phyloP scores from a whole-genome alignment of 163 green algal genomes.

The Smithsoniella earleae region DNA sequence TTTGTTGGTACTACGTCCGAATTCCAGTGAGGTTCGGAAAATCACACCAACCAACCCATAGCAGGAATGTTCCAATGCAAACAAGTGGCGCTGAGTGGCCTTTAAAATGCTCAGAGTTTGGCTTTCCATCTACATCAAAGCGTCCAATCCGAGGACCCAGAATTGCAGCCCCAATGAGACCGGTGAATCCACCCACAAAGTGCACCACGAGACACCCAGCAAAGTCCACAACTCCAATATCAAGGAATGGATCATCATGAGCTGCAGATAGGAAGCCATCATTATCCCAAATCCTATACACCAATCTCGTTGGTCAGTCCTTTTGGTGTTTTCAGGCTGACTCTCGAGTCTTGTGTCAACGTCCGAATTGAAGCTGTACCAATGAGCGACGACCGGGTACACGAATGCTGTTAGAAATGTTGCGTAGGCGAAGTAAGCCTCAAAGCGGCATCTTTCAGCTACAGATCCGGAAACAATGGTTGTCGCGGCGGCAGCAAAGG shows the following conservation, averaged over 20 bases:
- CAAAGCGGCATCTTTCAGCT: constrained; percentile 67
- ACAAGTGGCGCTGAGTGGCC: constrained; percentile 68
- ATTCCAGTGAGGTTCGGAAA: too few species aligned
- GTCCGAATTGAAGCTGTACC: constrained; percentile 34
- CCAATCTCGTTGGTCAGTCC: too few species aligned
- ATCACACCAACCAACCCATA: constrained; percentile 85
- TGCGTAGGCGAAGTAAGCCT: constrained; percentile 63
- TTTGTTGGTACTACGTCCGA: too few species aligned
- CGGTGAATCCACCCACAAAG: constrained; percentile 60
- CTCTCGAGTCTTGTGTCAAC: too few species aligned
- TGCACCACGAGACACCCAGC: constrained; percentile 59
- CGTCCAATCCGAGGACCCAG: constrained; percentile 65
- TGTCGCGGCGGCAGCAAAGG: constrained; percentile 69
- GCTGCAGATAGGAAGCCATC: constrained; percentile 57
- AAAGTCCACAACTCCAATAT: constrained; percentile 66
- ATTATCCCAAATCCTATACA: constrained; percentile 46
- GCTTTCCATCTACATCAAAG: constrained; percentile 64
- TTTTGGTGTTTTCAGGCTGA: too few species aligned
- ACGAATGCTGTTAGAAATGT: constrained; percentile 64
- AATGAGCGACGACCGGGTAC: constrained; percentile 74
- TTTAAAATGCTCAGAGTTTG: constrained; percentile 41
- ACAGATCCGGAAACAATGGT: constrained; percentile 69
- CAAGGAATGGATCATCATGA: constrained; percentile 38
- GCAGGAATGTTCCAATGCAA: constrained; percentile 76
- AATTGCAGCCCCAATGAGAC: constrained; percentile 53